Conservation (phyloP, 768 basidiomycete species). For the Xerocomus spinulosus region DNA sequence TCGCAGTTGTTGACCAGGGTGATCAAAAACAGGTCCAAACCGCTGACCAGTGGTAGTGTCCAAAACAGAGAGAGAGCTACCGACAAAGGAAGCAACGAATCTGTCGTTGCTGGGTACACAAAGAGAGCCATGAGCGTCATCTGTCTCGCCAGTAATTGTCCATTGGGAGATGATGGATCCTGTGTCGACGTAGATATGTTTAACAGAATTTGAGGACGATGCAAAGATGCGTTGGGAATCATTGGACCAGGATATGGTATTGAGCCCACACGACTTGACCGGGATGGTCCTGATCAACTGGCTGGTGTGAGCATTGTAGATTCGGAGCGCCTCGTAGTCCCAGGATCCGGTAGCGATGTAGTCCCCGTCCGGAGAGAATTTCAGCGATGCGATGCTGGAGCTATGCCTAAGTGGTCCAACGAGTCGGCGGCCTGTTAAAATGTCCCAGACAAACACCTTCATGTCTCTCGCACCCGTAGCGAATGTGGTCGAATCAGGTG, state of each 20-base stretch:
- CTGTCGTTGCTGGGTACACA: background rate
- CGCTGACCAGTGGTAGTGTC: slow-evolving; percentile 2
- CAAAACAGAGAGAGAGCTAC: slow-evolving; percentile 1
- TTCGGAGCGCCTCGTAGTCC: background rate
- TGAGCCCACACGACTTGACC: background rate
- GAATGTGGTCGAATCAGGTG: slow-evolving; percentile 6
- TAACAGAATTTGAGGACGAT: background rate
- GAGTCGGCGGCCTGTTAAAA: slow-evolving; percentile 2
- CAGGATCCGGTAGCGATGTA: background rate
- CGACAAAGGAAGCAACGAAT: background rate
- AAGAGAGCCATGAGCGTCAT: background rate
- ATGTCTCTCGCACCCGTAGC: slow-evolving; percentile 1
- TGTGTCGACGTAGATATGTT: background rate
- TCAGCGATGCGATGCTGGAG: background rate
- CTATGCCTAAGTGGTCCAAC: slow-evolving; percentile 7
- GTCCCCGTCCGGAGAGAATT: slow-evolving; percentile 7
- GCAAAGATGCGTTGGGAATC: background rate
- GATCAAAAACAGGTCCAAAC: slow-evolving; percentile 2
- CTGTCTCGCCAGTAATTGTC: background rate
- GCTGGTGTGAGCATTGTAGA: background rate
- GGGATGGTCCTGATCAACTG: background rate
- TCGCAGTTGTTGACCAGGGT: background rate
- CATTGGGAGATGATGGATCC: background rate
- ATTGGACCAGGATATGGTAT: background rate
- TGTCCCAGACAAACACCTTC: slow-evolving; percentile 3